Conservation (phyloP, 805 yeast species). For the Candida sonorensis region DNA sequence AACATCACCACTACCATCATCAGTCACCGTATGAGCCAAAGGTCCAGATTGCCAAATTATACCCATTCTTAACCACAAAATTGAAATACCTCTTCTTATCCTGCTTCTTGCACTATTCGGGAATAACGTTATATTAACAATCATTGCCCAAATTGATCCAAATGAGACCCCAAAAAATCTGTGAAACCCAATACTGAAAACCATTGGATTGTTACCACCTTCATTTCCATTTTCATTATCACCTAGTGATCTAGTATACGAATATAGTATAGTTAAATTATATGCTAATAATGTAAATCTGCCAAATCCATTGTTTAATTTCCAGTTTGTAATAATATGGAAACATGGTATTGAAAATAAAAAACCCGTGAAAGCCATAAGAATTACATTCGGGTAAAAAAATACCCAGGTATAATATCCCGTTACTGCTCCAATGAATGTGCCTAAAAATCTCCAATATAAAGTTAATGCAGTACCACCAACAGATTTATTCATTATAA, state of each 20-base stretch:
- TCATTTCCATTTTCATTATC: constrained; percentile 56
- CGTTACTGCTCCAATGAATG: constrained; percentile 58
- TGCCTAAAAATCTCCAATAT: constrained; percentile 68
- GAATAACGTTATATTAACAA: constrained; percentile 56
- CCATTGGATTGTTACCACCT: constrained; percentile 63
- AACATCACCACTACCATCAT: constrained; percentile 17
- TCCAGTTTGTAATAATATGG: constrained; percentile 65
- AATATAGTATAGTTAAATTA: constrained; percentile 71
- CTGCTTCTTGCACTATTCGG: constrained; percentile 75
- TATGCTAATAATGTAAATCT: constrained; percentile 67
- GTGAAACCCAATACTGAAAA: constrained; percentile 71
- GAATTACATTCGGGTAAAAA: constrained; percentile 47
- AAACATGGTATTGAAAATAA: constrained; percentile 40
- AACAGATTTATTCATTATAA: constrained; percentile 76
- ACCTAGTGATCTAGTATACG: constrained; percentile 58
- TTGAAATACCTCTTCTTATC: constrained; percentile 55
- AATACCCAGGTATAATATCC: constrained; percentile 58
- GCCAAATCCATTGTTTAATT: constrained; percentile 54
- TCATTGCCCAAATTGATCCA: constrained; percentile 74
- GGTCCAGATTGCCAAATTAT: constrained; percentile 77
- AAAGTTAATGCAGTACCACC: constrained; percentile 82
- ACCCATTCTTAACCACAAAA: constrained; percentile 76
- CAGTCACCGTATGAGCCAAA: constrained; percentile 37
- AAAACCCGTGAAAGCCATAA: constrained; percentile 44
- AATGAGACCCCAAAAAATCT: constrained; percentile 63